These are phyloP conservation scores for Symbiotaphrina buchneri DNA, from an alignment of 495 filamentous ascomycete genomes.

Conservation along the genomic window DNA sequence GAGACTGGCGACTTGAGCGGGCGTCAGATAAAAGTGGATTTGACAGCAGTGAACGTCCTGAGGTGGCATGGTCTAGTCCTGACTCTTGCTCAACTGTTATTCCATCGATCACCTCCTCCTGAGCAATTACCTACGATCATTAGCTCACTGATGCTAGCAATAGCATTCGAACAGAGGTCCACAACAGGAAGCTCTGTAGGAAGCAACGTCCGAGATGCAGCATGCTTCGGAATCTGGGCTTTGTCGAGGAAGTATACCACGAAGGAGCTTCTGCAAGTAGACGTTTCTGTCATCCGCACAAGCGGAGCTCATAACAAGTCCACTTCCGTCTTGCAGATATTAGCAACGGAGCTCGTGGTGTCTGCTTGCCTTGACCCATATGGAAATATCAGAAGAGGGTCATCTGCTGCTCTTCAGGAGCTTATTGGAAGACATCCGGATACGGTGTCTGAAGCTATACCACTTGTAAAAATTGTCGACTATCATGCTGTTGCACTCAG, in stretches of 20 bases:
- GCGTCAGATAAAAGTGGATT: conserved; percentile 14
- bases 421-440: conserved; percentile 83
- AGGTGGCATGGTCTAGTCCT: conserved; percentile 86
- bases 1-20: background rate
- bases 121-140: conserved; percentile 45
- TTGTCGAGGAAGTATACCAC: conserved; percentile 75
- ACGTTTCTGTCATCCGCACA: conserved; percentile 8
- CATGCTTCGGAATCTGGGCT: conserved; percentile 89
- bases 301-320: conserved; percentile 2
- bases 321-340: conserved; percentile 39
- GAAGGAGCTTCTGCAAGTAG: conserved; percentile 42
- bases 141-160: conserved; percentile 42
- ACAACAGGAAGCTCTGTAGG: conserved; percentile 66
- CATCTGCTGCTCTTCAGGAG: conserved; percentile 87
- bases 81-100: conserved; percentile 66
- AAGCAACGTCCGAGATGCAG: conserved; percentile 85
- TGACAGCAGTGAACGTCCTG: conserved; percentile 51
- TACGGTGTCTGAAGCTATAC: conserved; percentile 56
- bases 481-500: conserved; percentile 80
- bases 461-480: conserved; percentile 70
- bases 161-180: conserved; percentile 70
- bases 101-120: conserved; percentile 47
- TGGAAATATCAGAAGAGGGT: conserved; percentile 78
- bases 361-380: conserved; percentile 72
- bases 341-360: conserved; percentile 59